phyloP scores from a whole-genome alignment of 2,329 filamentous ascomycete genomes.

The Hymenoscyphus fructigenus region DNA sequence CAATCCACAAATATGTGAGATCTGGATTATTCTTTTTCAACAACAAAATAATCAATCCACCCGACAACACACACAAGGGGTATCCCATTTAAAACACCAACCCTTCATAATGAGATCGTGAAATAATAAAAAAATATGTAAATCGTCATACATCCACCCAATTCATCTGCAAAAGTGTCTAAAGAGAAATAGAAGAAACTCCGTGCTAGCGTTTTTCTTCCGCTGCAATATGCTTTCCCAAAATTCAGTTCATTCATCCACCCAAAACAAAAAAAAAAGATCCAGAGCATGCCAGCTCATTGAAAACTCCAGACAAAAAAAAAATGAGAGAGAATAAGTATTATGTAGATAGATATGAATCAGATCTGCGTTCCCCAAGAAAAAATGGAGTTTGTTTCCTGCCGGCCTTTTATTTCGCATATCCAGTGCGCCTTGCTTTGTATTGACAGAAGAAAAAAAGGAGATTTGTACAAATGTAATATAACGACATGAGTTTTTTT shows the following conservation, averaged over 20 bases:
- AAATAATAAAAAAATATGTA: neutral
- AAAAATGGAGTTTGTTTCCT: neutral
- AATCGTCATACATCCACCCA: slow-evolving; percentile 1
- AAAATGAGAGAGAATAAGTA: slow-evolving; percentile 12
- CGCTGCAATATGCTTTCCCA: slow-evolving; percentile 12
- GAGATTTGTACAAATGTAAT: slow-evolving; percentile 26
- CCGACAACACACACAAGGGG: neutral
- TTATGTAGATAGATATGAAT: slow-evolving; percentile 21
- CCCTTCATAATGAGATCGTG: neutral
- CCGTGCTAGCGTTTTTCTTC: slow-evolving; percentile 7
- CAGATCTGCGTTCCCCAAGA: slow-evolving; percentile 12
- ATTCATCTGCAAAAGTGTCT: neutral
- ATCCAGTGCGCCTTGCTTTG: slow-evolving; percentile 26
- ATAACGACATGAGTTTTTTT: slow-evolving; percentile 22
- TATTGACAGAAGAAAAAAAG: slow-evolving; percentile 13
- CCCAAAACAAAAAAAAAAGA: neutral
- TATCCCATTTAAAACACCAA: slow-evolving; percentile 6
- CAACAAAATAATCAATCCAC: neutral
- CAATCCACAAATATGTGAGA: neutral
- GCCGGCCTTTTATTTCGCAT: slow-evolving; percentile 13
- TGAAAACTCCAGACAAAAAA: slow-evolving; percentile 15
- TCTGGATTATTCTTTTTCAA: neutral
- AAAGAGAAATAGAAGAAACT: slow-evolving; percentile 4
- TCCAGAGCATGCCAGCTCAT: slow-evolving; percentile 7
- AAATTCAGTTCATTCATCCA: slow-evolving; percentile 6